A percentile compares a stretch with the other conserved stretches of the same genome.
Evolutionary conservation across 176 grass and related monocot species (phyloP).

Genomic region (Oryza brachyantha): DNA sequence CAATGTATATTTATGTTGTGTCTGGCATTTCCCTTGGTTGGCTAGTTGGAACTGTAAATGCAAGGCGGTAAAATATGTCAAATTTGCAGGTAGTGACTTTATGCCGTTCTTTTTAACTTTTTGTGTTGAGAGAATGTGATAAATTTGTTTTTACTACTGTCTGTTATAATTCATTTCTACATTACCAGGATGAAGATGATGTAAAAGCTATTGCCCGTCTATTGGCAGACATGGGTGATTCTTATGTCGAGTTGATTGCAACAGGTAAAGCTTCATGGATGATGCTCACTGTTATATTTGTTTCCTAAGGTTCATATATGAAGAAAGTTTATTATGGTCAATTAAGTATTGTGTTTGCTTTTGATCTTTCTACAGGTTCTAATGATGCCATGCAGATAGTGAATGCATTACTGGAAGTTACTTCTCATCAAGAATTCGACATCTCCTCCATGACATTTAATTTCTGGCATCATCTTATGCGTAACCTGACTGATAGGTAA

Average conservation of each 20-base stretch:
- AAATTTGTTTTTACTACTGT: not conserved
- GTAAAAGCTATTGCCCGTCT: constrained; percentile 97
- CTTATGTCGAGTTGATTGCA: constrained; percentile 98
- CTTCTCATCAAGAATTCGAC: constrained; percentile 86
- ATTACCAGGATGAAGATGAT: constrained; percentile 93
- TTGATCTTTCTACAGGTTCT: constrained; percentile 70
- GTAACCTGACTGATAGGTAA: constrained; percentile 75
- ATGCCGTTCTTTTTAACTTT: not conserved
- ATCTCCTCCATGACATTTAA: constrained; percentile 99
- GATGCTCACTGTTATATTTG: constrained; percentile 20
- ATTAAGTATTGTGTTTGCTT: constrained; percentile 20
- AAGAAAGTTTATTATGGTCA: constrained; percentile 1
- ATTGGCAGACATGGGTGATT: constrained; percentile 98
- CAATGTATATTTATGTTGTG: not conserved
- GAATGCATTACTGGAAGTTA: constrained; percentile 90
- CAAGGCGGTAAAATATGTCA: not conserved
- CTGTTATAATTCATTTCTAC: constrained; percentile 10
- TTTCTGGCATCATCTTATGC: constrained; percentile 92
- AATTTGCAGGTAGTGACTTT: not conserved
- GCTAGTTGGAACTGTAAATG: not conserved
- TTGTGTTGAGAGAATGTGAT: not conserved
- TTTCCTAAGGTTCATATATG: constrained; percentile 13
- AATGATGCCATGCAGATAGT: constrained; percentile 88
- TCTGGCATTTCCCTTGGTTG: not conserved
- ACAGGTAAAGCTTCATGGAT: constrained; percentile 54